These are phyloP conservation scores for Angomonas deanei DNA, from an alignment of 208 protist genomes.

Conservation along the genomic window DNA sequence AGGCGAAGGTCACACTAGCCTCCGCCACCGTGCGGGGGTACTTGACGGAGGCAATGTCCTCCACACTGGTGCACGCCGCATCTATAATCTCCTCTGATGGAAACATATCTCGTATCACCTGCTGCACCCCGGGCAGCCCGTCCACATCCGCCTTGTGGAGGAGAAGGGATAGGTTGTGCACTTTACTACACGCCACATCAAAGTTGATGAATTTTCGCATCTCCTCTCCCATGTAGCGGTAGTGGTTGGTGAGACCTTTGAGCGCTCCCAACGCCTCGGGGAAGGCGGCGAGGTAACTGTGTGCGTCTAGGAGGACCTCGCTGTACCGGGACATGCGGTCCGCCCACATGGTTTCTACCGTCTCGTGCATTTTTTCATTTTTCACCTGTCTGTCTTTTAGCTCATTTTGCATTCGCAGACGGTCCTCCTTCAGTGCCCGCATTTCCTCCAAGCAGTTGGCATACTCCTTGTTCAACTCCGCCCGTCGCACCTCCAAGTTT, in stretches of 20 bases:
- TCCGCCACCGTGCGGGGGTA: slow-evolving; percentile 40
- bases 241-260: slow-evolving; percentile 72
- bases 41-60: slow-evolving; percentile 11
- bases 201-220: slow-evolving; percentile 75
- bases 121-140: slow-evolving; percentile 39
- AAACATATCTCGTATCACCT: slow-evolving; percentile 57
- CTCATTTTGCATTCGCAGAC: slow-evolving; percentile 25
- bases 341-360: slow-evolving; percentile 63
- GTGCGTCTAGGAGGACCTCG: slow-evolving; percentile 53
- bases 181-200: slow-evolving; percentile 71
- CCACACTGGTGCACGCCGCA: slow-evolving; percentile 50
- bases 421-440: slow-evolving; percentile 33
- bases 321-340: slow-evolving; percentile 69
- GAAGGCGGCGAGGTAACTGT: slow-evolving; percentile 58
- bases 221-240: slow-evolving; percentile 71
- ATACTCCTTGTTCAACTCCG: slow-evolving; percentile 69
- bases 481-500: slow-evolving; percentile 35
- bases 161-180: slow-evolving; percentile 71
- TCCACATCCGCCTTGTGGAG: slow-evolving; percentile 47
- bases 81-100: slow-evolving; percentile 57
- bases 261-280: slow-evolving; percentile 67
- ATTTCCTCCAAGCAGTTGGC: slow-evolving; percentile 31
- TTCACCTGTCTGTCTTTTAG: slow-evolving; percentile 38
- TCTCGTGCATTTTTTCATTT: slow-evolving; percentile 28
- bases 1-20: slow-evolving; percentile 53